phyloP scores from a whole-genome alignment of 139 green algal genomes.

The Auxenochlorella pyrenoidosa region DNA sequence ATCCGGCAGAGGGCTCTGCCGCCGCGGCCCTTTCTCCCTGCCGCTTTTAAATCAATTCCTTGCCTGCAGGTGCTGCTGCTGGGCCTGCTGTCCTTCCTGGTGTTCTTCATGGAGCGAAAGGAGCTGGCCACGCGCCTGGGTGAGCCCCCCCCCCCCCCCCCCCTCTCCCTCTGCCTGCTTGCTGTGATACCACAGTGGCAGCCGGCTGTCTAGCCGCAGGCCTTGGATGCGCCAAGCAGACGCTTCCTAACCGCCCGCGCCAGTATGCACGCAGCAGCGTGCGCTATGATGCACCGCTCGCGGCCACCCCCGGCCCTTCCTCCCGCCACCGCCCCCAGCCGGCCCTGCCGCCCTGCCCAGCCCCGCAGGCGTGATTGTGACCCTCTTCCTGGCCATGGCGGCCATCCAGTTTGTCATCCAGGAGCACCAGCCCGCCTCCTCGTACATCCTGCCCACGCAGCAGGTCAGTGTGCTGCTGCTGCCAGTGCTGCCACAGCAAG shows the following conservation, averaged over 20 bases:
- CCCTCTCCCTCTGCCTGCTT: too few species aligned
- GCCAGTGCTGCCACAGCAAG: background rate
- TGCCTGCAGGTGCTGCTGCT: slow-evolving; percentile 21
- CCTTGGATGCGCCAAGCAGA: background rate
- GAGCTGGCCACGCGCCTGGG: slow-evolving; percentile 25
- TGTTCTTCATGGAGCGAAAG: slow-evolving; percentile 36
- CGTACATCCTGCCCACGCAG: slow-evolving; percentile 32
- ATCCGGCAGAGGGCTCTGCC: too few species aligned
- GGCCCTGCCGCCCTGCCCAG: background rate
- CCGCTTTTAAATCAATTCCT: too few species aligned
- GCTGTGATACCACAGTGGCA: background rate
- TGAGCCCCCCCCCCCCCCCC: background rate
- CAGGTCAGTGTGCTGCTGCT: background rate
- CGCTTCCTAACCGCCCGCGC: too few species aligned
- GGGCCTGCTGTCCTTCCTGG: slow-evolving; percentile 33
- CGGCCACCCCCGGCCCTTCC: background rate
- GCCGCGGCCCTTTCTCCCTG: too few species aligned
- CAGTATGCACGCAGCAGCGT: background rate
- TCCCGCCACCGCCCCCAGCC: too few species aligned
- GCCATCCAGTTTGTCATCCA: slow-evolving; percentile 32
- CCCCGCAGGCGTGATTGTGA: background rate
- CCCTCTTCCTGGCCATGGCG: slow-evolving; percentile 12
- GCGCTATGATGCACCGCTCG: background rate
- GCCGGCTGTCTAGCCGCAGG: too few species aligned
- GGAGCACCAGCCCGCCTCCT: slow-evolving; percentile 17